phyloP scores from a whole-genome alignment of 805 yeast species.

The Saturnispora gosingensis region DNA sequence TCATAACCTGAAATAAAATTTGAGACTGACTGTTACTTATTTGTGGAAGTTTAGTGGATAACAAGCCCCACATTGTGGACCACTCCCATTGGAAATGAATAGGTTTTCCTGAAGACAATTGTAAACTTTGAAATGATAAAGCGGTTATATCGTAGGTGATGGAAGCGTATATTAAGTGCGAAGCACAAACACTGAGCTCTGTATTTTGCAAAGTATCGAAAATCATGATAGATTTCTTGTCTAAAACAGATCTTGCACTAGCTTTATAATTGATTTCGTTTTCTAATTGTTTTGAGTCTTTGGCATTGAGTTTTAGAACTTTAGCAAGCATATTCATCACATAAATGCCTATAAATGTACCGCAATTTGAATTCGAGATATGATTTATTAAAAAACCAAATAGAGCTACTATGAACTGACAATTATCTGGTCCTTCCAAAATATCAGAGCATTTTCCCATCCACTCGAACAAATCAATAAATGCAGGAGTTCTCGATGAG shows the following conservation, averaged over 20 bases:
- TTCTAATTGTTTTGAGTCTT: constrained; percentile 17
- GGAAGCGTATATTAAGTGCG: constrained; percentile 15
- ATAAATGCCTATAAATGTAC: constrained; percentile 18
- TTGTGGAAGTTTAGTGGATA: constrained; percentile 2
- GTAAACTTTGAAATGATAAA: constrained; percentile 15
- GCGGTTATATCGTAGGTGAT: constrained; percentile 20
- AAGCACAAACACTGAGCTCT: constrained; percentile 13
- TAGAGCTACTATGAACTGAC: constrained; percentile 43
- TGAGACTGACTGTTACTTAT: not conserved
- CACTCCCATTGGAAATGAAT: constrained; percentile 4
- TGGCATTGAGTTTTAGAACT: constrained; percentile 14
- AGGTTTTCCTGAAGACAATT: not conserved
- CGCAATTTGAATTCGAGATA: constrained; percentile 17
- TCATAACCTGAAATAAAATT: not conserved
- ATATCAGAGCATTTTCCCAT: constrained; percentile 33
- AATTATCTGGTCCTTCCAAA: constrained; percentile 39
- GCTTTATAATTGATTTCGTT: constrained; percentile 32
- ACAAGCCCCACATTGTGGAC: constrained; percentile 4
- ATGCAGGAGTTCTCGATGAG: constrained; percentile 16
- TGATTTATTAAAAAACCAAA: constrained; percentile 38
- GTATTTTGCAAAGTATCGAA: constrained; percentile 19
- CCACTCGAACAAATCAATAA: constrained; percentile 49
- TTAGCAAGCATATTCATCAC: constrained; percentile 19
- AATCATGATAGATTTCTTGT: constrained; percentile 30
- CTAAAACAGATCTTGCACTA: constrained; percentile 42